Evolutionary conservation across 2,329 filamentous ascomycete species (phyloP).

Genomic region (Diaporthe helianthi): DNA sequence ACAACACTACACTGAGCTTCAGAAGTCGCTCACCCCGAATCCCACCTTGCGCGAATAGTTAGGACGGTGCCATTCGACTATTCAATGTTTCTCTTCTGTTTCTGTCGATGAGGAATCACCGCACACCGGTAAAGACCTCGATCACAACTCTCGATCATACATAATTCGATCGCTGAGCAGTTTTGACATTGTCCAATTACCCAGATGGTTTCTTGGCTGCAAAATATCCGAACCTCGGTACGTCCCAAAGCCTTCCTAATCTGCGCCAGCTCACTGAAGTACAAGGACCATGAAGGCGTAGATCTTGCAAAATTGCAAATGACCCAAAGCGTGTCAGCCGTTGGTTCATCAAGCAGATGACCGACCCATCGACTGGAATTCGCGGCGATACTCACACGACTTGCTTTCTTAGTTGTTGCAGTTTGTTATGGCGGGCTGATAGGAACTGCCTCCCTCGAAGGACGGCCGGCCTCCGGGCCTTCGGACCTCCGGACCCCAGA

Average conservation of each 20-base stretch:
- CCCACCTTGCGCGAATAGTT: background rate
- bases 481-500: conserved; percentile 10
- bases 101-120: background rate
- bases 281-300: background rate
- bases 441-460: background rate
- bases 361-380: background rate
- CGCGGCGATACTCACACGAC: background rate
- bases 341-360: conserved; percentile 4
- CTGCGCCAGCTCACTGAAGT: background rate
- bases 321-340: background rate
- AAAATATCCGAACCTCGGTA: background rate
- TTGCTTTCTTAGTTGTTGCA: background rate
- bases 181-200: background rate
- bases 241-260: background rate
- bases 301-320: background rate
- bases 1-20: conserved; percentile 8
- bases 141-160: background rate
- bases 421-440: background rate
- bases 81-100: background rate
- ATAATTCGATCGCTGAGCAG: background rate
- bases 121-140: background rate
- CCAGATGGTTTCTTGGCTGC: background rate
- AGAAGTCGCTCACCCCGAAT: conserved; percentile 2
- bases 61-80: too few species aligned
- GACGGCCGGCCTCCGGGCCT: conserved; percentile 8